phyloP scores from a whole-genome alignment of 345 rosid genomes.

The Zanthoxylum bungeanum region DNA sequence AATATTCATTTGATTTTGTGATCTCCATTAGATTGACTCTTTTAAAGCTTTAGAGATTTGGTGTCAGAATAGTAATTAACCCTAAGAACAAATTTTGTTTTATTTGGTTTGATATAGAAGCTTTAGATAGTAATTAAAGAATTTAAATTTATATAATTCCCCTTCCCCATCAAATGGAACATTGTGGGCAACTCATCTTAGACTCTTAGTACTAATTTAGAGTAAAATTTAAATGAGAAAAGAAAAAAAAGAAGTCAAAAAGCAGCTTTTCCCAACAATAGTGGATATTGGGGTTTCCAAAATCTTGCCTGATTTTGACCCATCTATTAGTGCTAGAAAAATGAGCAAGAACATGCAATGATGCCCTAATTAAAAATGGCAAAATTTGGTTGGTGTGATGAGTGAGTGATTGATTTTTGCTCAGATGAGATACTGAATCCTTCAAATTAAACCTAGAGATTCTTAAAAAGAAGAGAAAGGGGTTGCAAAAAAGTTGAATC shows the following conservation, averaged over 20 bases:
- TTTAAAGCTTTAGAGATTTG: background rate
- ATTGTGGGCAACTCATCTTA: background rate
- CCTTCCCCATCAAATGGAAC: background rate
- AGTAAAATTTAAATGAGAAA: background rate
- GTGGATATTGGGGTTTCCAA: background rate
- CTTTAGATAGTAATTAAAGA: background rate
- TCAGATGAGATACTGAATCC: background rate
- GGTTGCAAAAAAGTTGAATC: background rate
- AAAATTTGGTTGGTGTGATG: background rate
- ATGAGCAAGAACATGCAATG: background rate
- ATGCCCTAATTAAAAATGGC: background rate
- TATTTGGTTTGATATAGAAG: background rate
- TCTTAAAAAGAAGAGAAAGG: constrained; percentile 6
- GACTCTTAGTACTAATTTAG: background rate
- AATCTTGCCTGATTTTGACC: background rate
- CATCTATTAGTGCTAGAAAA: background rate
- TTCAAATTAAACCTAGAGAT: constrained; percentile 12
- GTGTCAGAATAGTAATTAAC: background rate
- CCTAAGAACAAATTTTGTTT: background rate
- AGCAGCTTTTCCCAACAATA: background rate
- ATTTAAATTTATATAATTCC: background rate
- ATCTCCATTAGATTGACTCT: background rate
- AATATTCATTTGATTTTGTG: background rate
- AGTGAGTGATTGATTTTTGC: background rate
- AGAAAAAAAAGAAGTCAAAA: background rate